These are phyloP conservation scores for Starmerella stellata DNA, from an alignment of 805 yeast genomes.

Conservation along the genomic window DNA sequence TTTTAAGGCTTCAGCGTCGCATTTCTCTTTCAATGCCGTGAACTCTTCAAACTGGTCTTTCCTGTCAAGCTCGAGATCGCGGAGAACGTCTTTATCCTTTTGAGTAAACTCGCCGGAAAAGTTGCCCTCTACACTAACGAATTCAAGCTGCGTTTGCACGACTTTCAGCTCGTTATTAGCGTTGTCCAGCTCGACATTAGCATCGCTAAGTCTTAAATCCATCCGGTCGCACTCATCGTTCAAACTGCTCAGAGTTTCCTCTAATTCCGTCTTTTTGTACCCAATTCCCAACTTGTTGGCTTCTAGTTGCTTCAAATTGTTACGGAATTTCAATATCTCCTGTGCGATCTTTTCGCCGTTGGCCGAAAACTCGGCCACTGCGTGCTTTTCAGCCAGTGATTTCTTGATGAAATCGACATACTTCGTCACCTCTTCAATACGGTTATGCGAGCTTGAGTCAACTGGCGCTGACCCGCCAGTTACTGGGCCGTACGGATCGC, in stretches of 20 bases:
- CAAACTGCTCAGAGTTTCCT: not conserved
- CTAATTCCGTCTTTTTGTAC: not conserved
- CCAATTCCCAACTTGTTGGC: not conserved
- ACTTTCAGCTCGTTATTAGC: not conserved
- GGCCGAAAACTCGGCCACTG: not conserved
- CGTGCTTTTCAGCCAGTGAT: not conserved
- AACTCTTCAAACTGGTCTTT: not conserved
- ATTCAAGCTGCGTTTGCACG: not conserved
- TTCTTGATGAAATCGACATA: slow-evolving; percentile 40
- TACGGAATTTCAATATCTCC: not conserved
- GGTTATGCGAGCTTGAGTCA: slow-evolving; percentile 19
- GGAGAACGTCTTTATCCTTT: not conserved
- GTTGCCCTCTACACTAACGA: not conserved
- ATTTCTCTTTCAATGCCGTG: not conserved
- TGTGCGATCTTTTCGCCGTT: not conserved
- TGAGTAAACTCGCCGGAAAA: not conserved
- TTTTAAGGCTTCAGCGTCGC: not conserved
- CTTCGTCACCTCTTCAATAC: slow-evolving; percentile 2
- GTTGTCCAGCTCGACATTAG: not conserved
- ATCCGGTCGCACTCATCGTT: not conserved
- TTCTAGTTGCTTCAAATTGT: not conserved
- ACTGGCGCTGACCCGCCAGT: slow-evolving; percentile 53
- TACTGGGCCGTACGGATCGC: slow-evolving; percentile 64
- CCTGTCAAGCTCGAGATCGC: not conserved
- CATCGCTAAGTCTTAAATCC: not conserved